phyloP scores from a whole-genome alignment of 2,329 filamentous ascomycete genomes.

The Botrytis medusae region DNA sequence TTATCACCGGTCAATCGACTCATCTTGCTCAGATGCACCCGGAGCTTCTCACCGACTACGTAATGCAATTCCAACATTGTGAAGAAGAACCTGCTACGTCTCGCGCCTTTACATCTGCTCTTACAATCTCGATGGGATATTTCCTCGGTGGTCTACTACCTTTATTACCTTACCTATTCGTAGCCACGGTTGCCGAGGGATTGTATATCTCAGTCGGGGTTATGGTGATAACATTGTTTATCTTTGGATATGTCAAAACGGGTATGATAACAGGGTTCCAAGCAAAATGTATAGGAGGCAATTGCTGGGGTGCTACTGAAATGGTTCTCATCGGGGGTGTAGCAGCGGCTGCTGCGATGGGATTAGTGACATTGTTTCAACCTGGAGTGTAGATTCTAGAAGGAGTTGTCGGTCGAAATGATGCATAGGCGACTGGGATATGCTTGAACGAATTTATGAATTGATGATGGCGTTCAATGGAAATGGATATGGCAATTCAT shows the following conservation, averaged over 20 bases:
- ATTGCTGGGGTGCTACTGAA: slow-evolving; percentile 41
- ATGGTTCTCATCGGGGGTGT: slow-evolving; percentile 45
- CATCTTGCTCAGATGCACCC: slow-evolving; percentile 38
- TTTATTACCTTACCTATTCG: slow-evolving; percentile 55
- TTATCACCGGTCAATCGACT: slow-evolving; percentile 39
- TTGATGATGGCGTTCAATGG: not conserved
- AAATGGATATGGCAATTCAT: not conserved
- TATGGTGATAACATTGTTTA: slow-evolving; percentile 59
- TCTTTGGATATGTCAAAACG: slow-evolving; percentile 67
- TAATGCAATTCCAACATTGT: slow-evolving; percentile 42
- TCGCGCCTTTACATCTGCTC: slow-evolving; percentile 45
- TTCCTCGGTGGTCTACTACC: slow-evolving; percentile 58
- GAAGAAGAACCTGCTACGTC: slow-evolving; percentile 37
- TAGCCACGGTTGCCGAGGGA: slow-evolving; percentile 45
- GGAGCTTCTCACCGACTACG: slow-evolving; percentile 42
- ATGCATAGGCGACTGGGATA: slow-evolving; percentile 18
- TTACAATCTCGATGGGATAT: slow-evolving; percentile 57
- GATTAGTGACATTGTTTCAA: slow-evolving; percentile 41
- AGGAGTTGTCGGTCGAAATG: not conserved
- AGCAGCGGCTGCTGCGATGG: slow-evolving; percentile 44
- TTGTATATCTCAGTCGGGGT: slow-evolving; percentile 60
- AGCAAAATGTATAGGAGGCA: slow-evolving; percentile 33
- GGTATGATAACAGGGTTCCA: slow-evolving; percentile 47
- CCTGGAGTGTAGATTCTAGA: slow-evolving; percentile 25
- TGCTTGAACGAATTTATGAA: slow-evolving; percentile 3